These are phyloP conservation scores for Populus alba DNA, from an alignment of 345 rosid species.

Conservation along the genomic window DNA sequence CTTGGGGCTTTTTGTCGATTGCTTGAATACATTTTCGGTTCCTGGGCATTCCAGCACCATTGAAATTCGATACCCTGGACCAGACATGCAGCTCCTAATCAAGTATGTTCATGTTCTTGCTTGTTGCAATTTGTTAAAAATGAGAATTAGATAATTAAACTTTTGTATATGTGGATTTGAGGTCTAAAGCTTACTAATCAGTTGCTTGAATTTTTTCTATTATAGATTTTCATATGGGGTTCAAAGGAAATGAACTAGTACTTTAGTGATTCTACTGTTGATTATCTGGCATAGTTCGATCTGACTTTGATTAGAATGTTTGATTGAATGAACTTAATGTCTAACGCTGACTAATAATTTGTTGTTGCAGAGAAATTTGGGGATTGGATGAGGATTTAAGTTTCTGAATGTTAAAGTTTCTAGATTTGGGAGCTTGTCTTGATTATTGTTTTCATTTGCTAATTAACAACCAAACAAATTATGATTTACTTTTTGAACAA, in stretches of 20 bases:
- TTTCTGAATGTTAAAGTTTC: not conserved
- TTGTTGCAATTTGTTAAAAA: not conserved
- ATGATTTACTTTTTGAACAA: not conserved
- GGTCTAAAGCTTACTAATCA: not conserved
- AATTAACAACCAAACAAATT: not conserved
- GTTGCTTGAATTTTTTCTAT: not conserved
- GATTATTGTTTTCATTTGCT: not conserved
- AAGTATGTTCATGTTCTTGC: constrained; percentile 42
- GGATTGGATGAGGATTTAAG: not conserved
- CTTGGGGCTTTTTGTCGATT: constrained; percentile 79
- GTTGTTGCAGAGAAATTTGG: not conserved
- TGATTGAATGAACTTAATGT: not conserved
- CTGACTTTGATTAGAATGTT: not conserved
- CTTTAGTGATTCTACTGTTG: not conserved
- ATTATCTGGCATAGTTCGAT: not conserved
- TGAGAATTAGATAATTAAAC: not conserved
- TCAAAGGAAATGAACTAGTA: not conserved
- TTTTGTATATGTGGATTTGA: not conserved
- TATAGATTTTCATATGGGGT: not conserved
- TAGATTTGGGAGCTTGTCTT: not conserved
- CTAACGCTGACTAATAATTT: not conserved
- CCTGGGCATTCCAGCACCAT: constrained; percentile 68
- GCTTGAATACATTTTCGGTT: constrained; percentile 83
- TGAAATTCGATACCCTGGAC: constrained; percentile 87
- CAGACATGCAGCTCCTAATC: constrained; percentile 95